Percentiles rank a stretch among this genome's conserved stretches.
phyloP scores from a whole-genome alignment of 2,329 filamentous ascomycete genomes.

The Botrytis elliptica region DNA sequence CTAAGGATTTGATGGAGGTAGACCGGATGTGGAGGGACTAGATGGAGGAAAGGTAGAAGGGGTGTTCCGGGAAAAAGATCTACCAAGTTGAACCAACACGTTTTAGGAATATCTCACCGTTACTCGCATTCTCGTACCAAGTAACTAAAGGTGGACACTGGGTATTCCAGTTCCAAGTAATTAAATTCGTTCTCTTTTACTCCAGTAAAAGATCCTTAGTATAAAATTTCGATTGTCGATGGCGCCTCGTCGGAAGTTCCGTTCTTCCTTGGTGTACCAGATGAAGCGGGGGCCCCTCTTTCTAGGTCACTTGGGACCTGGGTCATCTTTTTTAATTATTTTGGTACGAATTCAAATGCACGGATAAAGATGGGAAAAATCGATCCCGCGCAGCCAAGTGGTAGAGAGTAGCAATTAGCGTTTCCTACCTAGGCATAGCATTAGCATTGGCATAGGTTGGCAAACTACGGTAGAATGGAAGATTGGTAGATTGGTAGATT shows the following conservation, averaged over 20 bases:
- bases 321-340: not conserved
- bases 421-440: not conserved
- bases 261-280: not conserved
- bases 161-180: not conserved
- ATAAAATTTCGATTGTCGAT: slow-evolving; percentile 12
- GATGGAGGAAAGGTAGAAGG: not conserved
- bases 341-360: not conserved
- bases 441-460: not conserved
- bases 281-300: slow-evolving; percentile 9
- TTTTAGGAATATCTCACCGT: slow-evolving; percentile 2
- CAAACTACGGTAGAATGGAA: not conserved
- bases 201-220: slow-evolving; percentile 1
- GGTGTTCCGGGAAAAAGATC: slow-evolving; percentile 2
- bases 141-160: not conserved
- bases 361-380: slow-evolving; percentile 8
- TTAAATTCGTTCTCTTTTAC: not conserved
- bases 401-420: not conserved
- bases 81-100: not conserved
- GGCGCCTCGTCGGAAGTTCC: slow-evolving; percentile 5
- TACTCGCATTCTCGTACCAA: not conserved
- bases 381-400: slow-evolving; percentile 11
- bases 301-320: slow-evolving; percentile 9
- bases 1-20: not conserved
- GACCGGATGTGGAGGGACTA: not conserved
- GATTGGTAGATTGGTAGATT: not conserved